Evolutionary conservation across 306 rosid species (phyloP).

Genomic region (Pueraria montana): DNA sequence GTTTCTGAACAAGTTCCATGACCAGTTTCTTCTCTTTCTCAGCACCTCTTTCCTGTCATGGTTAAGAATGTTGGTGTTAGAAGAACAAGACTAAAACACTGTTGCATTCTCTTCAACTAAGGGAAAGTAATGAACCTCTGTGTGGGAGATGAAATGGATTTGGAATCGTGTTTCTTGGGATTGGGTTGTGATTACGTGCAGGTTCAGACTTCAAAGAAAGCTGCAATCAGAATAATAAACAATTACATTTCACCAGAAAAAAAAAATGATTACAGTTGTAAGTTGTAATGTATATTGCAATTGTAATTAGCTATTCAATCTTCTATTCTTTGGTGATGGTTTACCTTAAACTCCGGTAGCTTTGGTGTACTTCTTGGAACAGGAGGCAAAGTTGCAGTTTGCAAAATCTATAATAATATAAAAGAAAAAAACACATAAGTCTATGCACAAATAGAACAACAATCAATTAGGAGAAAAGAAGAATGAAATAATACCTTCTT

Average conservation of each 20-base stretch:
- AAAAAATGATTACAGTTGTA: not conserved
- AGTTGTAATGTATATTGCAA: too few relatives aligned
- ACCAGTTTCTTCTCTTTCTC: conserved; percentile 79
- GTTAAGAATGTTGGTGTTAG: conserved; percentile 42
- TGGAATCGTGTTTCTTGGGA: conserved; percentile 82
- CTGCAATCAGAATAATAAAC: conserved; percentile 51
- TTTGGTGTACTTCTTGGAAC: conserved; percentile 83
- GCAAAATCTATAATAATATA: conserved; percentile 69
- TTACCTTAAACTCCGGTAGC: conserved; percentile 88
- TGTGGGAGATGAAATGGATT: conserved; percentile 90
- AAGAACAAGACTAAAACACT: conserved; percentile 1
- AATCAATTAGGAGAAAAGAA: conserved; percentile 1
- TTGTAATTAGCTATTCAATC: not conserved
- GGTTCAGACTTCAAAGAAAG: conserved; percentile 81
- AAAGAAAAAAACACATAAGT: not conserved
- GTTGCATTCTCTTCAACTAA: not conserved
- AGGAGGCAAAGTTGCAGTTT: conserved; percentile 75
- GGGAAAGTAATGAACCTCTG: conserved; percentile 74
- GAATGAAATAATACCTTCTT: conserved; percentile 67
- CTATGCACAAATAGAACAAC: conserved; percentile 11
- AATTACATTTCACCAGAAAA: not conserved
- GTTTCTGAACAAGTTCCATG: conserved; percentile 71
- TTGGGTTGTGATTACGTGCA: conserved; percentile 49
- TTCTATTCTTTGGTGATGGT: conserved; percentile 9
- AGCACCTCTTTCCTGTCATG: conserved; percentile 89